Base-by-base conservation (phyloP, 78 protist genomes). In the Chrysochromulina parva region DNA sequence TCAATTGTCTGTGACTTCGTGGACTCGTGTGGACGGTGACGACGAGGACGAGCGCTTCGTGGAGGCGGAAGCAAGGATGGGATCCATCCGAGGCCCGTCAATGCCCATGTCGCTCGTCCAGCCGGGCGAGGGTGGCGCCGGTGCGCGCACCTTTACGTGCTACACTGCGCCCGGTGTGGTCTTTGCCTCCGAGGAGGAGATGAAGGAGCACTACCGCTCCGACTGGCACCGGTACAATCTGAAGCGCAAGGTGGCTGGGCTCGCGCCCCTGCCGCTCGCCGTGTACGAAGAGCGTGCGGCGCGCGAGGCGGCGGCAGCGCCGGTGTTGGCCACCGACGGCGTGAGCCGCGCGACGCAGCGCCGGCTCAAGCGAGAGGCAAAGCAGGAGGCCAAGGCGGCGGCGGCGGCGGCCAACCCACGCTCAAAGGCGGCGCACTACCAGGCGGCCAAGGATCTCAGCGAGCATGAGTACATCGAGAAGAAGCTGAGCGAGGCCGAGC, bases 271-370 rank as follows among this genome's bases (percentile, higher is more conserved):
- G 54, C 1, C 47, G 13, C 62, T 67, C 24, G 92, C 81, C 48
- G 87, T 38, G 1, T 96, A 95, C 85, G 80, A 87, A 38, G 66
- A 59, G 53, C 95, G 93, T 10, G 81, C 91, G 0, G 55, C 71
- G 6, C 73, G 47, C 73, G 38, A 1, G n/a, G 24, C 38, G 73
- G 38, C 24, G 11, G 47, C 38, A 14, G 24, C 38, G 14, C 24
- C 66, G 19, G 20, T 13, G 66, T 1, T 4, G 66, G 2, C 66
- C 13, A 59, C 38, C 38, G 38, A 38, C 38, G 38, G 38, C 38
- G 62, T 7, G 24, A 58, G 24, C 24, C 62, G 84, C 57, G 1
- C 84, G 84, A 14, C 53, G 38, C 20, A 69, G 50, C 78, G 78
- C 50, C 38, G 78, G 48, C 48, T n/a, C 50, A 7, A 11, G 78